phyloP scores from a whole-genome alignment of 2,329 filamentous ascomycete genomes.

The Penicillium hordei region DNA sequence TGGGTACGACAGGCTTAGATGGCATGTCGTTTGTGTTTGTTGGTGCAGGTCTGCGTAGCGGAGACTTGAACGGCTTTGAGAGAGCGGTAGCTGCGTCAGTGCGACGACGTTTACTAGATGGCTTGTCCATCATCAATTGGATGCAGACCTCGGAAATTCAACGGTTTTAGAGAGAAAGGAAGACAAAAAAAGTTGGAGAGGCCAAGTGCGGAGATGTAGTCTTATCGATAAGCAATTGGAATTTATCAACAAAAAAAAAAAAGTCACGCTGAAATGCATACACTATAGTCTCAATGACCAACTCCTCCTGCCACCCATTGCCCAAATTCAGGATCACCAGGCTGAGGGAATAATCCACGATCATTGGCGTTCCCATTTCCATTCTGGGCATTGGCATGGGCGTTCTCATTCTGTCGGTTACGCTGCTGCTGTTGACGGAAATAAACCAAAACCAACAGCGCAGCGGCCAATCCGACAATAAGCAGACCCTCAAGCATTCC shows the following conservation, averaged over 20 bases:
- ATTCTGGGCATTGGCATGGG: slow-evolving; percentile 30
- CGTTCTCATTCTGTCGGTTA: slow-evolving; percentile 40
- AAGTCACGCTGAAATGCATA: slow-evolving; percentile 4
- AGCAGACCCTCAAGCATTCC: slow-evolving; percentile 80
- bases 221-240: slow-evolving; percentile 20
- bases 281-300: slow-evolving; percentile 44
- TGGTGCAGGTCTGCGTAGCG: slow-evolving; percentile 52
- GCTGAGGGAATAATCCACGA: slow-evolving; percentile 63
- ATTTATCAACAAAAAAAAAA: slow-evolving; percentile 21
- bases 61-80: slow-evolving; percentile 71
- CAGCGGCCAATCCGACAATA: slow-evolving; percentile 74
- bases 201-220: background rate
- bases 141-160: background rate
- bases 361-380: slow-evolving; percentile 36
- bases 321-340: slow-evolving; percentile 65
- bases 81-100: slow-evolving; percentile 61
- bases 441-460: slow-evolving; percentile 75
- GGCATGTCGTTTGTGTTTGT: slow-evolving; percentile 10
- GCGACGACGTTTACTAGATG: slow-evolving; percentile 62
- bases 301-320: slow-evolving; percentile 69
- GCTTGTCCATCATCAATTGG: slow-evolving; percentile 17
- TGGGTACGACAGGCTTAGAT: slow-evolving; percentile 6
- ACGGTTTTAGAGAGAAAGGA: background rate
- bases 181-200: background rate
- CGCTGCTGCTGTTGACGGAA: slow-evolving; percentile 58